Base-by-base conservation (phyloP, 805 yeast genomes). In the Allodekkera sacchari region DNA sequence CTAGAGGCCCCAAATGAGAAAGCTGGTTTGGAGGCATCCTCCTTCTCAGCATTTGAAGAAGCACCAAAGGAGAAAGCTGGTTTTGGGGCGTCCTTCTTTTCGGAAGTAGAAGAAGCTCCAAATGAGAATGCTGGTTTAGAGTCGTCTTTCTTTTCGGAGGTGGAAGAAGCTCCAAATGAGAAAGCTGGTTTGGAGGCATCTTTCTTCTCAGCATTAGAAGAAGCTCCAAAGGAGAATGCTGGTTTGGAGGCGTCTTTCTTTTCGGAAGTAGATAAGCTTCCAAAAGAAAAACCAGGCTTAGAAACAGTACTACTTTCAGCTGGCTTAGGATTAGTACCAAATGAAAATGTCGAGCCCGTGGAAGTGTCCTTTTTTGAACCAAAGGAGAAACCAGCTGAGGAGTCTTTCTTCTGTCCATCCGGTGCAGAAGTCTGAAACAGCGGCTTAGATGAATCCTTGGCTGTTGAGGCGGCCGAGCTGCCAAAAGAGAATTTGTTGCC, bases 21-120 rank as follows among this genome's bases (percentile, higher is more conserved):
- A 10, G 31, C 34, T 17, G 41, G 34, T 13, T 26, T 30, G 4
- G 33, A 25, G 22, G 26, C 19, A 6, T 19, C 33, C 6, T 27
- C 30, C 3, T 32, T 24, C 7, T 27, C 26, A 12, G 33, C 28
- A 15, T 26, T 21, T 27, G 36, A 7, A 19, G 39, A 21, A 9
- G 29, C 31, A 14, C 50, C 48, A 35, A 44, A 41, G 11, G 43
- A 27, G 10, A 43, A 37, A 6, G 48, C 14, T 13, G 48, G 35
- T 19, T 33, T 35, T 16, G 27, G 39, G 14, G 36, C 35, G 10
- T 40, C 41, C 15, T 34, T 38, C 10, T 32, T 28, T 6, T 24
- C 31, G 19, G 35, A 25, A 14, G 33, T 42, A 1, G 38, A 21
- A 20, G 31, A 37, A 17, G 37, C 39, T 11, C 46, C 49, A 33